Evolutionary conservation across 129 eudicot species (phyloP).

Genomic region (Helianthus annuus): DNA sequence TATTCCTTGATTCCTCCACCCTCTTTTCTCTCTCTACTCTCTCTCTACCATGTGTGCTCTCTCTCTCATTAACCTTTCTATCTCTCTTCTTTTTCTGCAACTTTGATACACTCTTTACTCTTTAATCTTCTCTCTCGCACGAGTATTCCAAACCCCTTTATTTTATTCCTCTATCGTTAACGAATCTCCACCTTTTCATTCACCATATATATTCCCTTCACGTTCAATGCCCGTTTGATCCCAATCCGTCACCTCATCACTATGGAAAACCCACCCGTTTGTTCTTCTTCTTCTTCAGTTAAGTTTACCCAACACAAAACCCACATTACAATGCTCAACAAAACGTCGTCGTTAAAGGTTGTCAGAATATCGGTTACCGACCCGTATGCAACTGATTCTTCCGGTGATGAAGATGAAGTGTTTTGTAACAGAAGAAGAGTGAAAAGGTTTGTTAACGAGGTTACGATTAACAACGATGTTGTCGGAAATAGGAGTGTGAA

Average conservation of each 20-base stretch:
- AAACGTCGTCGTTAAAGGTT: slow-evolving; percentile 19
- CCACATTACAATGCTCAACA: slow-evolving; percentile 36
- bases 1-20: slow-evolving; percentile 22
- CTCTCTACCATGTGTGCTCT: slow-evolving; percentile 15
- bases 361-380: slow-evolving; percentile 85
- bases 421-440: slow-evolving; percentile 37
- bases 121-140: slow-evolving; percentile 46
- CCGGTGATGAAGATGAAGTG: slow-evolving; percentile 56
- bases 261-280: slow-evolving; percentile 17
- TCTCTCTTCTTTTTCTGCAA: slow-evolving; percentile 36
- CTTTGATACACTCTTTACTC: slow-evolving; percentile 18
- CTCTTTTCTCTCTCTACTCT: neutral
- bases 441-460: slow-evolving; percentile 64
- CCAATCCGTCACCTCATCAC: too few relatives aligned
- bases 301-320: slow-evolving; percentile 62
- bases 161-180: slow-evolving; percentile 28
- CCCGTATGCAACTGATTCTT: slow-evolving; percentile 83
- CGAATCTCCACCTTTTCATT: slow-evolving; percentile 45
- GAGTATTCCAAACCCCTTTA: slow-evolving; percentile 22
- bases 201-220: slow-evolving; percentile 7
- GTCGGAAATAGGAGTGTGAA: slow-evolving; percentile 1
- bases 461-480: slow-evolving; percentile 39
- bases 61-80: slow-evolving; percentile 15
- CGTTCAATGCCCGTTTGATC: slow-evolving; percentile 45
- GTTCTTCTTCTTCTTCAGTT: slow-evolving; percentile 27